Evolutionary conservation across 208 protist species (phyloP).

Genomic region (Trypanosoma brucei): DNA sequence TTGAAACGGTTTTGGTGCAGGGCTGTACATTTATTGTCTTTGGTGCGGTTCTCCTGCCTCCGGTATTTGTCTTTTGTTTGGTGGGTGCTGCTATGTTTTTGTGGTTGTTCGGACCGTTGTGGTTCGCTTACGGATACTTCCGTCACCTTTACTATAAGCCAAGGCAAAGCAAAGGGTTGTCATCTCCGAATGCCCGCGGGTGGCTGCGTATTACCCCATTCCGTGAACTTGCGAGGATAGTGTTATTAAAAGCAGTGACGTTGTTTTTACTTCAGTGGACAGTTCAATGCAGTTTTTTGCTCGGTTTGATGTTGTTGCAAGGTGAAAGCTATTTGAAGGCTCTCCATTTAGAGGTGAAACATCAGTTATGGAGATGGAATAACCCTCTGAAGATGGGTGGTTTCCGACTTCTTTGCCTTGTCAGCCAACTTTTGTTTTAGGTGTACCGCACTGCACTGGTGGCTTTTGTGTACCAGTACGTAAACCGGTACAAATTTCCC

Average conservation of each 20-base stretch:
- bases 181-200: no score
- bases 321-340: slow-evolving; percentile 6
- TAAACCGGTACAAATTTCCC: background rate
- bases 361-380: slow-evolving; percentile 14
- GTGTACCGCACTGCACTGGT: background rate
- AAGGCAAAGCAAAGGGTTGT: background rate
- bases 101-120: slow-evolving; percentile 36
- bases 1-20: slow-evolving; percentile 56
- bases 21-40: slow-evolving; percentile 54
- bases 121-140: slow-evolving; percentile 24
- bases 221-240: slow-evolving; percentile 36
- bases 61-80: slow-evolving; percentile 37
- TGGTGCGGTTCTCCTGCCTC: slow-evolving; percentile 40
- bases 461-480: background rate
- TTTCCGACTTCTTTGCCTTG: slow-evolving; percentile 24
- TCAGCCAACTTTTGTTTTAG: slow-evolving; percentile 26
- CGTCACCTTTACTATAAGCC: slow-evolving; percentile 43
- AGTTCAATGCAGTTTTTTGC: slow-evolving; percentile 45
- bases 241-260: slow-evolving; percentile 41
- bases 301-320: slow-evolving; percentile 28
- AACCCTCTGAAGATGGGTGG: slow-evolving; percentile 11
- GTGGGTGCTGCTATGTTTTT: slow-evolving; percentile 24
- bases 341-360: slow-evolving; percentile 5
- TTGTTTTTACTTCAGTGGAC: slow-evolving; percentile 46
- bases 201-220: slow-evolving; percentile 14